Base-by-base conservation (phyloP, 202 grass and related monocot species). In the Hordeum pubiflorum region DNA sequence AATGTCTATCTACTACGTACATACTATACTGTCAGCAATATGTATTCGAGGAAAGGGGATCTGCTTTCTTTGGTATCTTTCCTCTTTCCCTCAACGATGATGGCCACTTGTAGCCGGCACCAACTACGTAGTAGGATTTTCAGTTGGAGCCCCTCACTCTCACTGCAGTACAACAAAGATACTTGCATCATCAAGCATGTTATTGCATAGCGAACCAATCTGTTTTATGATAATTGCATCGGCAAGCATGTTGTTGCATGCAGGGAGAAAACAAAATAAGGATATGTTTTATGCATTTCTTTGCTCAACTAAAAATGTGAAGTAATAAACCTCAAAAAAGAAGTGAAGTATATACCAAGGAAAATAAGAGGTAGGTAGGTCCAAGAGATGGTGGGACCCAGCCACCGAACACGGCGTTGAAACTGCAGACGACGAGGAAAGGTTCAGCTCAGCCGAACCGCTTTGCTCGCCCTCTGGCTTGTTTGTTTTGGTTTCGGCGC, bases 371-470 rank as follows among this genome's bases (percentile, higher is more conserved):
- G 23, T 29, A 1, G 48, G 82, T 38, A 48, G 62, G 62, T 85
- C 13, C 77, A 74, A n/a, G 68, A 24, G 6, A 68, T 20, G 7
- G 50, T 50, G 77, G 76, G 61, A 15, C 70, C 77, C 37, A 4
- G 18, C 5, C 61, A 38, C 77, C 77, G 54, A 86, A 58, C 59
- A 86, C 80, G 10, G 36, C 8, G 59, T 46, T 75, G 83, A 81
- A 79, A 75, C 13, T 14, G 46, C 43, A 57, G 8, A 15, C 15
- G 26, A 29, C 20, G 56, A 61, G 29, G 26, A 52, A 59, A 27
- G 69, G 10, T 50, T 78, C 24, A 66, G 60, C 41, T 24, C 44
- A 56, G 32, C 62, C 34, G 59, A 56, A 20, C 62, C 34, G 59
- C 40, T 71, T 73, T 54, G 15, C 26, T 17, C 22, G 65, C 24